A percentile compares a stretch with the other conserved stretches of the same genome.
Evolutionary conservation across 2,329 filamentous ascomycete genomes (phyloP).

Genomic region (Fusarium secorum): DNA sequence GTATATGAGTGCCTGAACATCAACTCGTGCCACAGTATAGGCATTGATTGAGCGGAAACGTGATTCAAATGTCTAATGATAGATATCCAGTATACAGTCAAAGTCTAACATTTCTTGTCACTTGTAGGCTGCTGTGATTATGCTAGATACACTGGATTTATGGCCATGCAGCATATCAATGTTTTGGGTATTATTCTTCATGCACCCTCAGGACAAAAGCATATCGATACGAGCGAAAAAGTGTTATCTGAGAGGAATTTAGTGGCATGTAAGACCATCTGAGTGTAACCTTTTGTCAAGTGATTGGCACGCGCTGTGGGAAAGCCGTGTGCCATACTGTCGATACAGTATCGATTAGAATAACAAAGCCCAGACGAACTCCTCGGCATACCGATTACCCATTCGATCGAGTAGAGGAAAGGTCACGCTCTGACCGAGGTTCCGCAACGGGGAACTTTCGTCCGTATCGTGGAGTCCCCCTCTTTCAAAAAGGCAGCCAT

Average conservation of each 20-base stretch:
- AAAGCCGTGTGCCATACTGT: background rate
- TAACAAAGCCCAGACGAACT: constrained; percentile 1
- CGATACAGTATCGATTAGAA: background rate
- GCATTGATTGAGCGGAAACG: background rate
- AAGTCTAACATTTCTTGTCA: background rate
- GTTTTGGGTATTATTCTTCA: background rate
- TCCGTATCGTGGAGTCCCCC: background rate
- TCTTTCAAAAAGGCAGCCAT: constrained; percentile 6
- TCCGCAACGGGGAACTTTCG: constrained; percentile 3
- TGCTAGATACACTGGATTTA: background rate
- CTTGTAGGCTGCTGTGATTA: background rate
- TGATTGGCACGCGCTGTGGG: constrained; percentile 17
- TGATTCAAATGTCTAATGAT: background rate
- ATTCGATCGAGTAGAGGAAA: constrained; percentile 1
- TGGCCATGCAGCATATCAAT: background rate
- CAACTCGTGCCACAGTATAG: background rate
- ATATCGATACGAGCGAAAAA: background rate
- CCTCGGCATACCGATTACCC: background rate
- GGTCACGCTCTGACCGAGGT: constrained; percentile 8
- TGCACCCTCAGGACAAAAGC: constrained; percentile 4
- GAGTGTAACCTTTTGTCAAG: constrained; percentile 15
- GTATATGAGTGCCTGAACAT: background rate
- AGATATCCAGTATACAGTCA: background rate
- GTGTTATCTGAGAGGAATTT: background rate
- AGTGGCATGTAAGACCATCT: background rate